Evolutionary conservation across 2,329 filamentous ascomycete species (phyloP).

Genomic region (Penicillium sp.): DNA sequence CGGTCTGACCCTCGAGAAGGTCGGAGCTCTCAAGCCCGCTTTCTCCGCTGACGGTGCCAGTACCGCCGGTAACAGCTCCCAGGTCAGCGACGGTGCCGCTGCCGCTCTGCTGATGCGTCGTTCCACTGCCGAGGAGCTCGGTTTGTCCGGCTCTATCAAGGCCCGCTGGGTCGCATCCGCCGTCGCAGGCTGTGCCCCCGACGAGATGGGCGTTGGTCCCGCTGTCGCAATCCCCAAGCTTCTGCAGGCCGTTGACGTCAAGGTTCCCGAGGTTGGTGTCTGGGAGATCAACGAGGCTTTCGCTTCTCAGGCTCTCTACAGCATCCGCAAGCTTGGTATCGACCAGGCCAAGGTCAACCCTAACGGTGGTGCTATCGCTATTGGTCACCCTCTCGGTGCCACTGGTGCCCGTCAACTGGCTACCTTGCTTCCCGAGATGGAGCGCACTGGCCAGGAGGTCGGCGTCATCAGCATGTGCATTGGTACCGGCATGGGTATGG

Average conservation of each 20-base stretch:
- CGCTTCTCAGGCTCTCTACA: slow-evolving; percentile 67
- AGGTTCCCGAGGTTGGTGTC: slow-evolving; percentile 69
- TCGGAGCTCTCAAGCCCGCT: slow-evolving; percentile 80
- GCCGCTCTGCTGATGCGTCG: slow-evolving; percentile 82
- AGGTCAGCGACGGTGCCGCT: slow-evolving; percentile 86
- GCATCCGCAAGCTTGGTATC: slow-evolving; percentile 62
- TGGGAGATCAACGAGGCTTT: slow-evolving; percentile 95
- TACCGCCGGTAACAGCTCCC: slow-evolving; percentile 83
- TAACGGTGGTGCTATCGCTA: slow-evolving; percentile 89
- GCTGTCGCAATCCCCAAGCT: slow-evolving; percentile 83
- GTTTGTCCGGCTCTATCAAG: slow-evolving; percentile 68
- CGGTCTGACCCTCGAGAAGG: slow-evolving; percentile 66
- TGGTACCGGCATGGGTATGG: slow-evolving; percentile 79
- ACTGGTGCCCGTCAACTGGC: slow-evolving; percentile 81
- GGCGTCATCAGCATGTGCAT: slow-evolving; percentile 92
- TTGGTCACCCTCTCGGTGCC: slow-evolving; percentile 87
- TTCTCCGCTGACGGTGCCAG: slow-evolving; percentile 74
- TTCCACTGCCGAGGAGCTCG: slow-evolving; percentile 73
- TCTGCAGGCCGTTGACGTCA: slow-evolving; percentile 67
- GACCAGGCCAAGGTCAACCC: slow-evolving; percentile 77
- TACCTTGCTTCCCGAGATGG: slow-evolving; percentile 70
- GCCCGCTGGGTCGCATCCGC: slow-evolving; percentile 79
- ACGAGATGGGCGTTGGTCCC: slow-evolving; percentile 93
- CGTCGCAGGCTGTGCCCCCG: slow-evolving; percentile 76
- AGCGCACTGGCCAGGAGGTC: slow-evolving; percentile 67